Base-by-base conservation (phyloP, 345 rosid genomes). In the Eutrema heterophyllum region DNA sequence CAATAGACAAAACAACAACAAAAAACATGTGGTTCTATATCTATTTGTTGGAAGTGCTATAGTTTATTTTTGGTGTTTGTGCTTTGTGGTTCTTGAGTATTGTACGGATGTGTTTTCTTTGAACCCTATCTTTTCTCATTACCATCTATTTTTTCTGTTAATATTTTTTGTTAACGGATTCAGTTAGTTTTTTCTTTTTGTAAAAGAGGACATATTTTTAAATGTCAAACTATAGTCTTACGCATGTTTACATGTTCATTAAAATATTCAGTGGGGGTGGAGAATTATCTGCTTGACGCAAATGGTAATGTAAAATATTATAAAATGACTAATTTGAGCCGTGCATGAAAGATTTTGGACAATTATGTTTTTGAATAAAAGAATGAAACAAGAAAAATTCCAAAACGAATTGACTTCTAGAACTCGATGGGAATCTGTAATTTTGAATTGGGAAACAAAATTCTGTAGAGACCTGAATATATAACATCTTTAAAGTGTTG, bases 41-140 rank as follows among this genome's bases (percentile, higher is more conserved):
- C 76, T 77, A 77, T 77, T 32, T 71, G n/a, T 66, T 66, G 68
- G 73, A 66, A 41, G 43, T 51, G 57, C 10, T 43, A n/a, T n/a
- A 65, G 76, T 77, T 60, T 74, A 74, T 66, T 54, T 70, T 65
- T 41, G 61, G 72, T 48, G 43, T 51, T 58, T 55, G n/a, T n/a
- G n/a, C n/a, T n/a, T n/a, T n/a, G 24, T 21, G 24, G 58, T 53
- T 40, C 43, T 63, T 64, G 11, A 55, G 68, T 49, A 57, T 64
- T 64, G 63, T 65, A 65, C 36, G 80, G 75, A 5, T 69, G 35
- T 46, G 30, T 71, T 6, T 77, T 65, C 24, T 24, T 57, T 41
- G 38, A 66, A 63, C 41, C 76, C 80, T 45, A 26, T 50, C 9
- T 71, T 77, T 64, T 51, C 77, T 65, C 77, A 11, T 58, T 50